phyloP scores from a whole-genome alignment of 208 protist genomes.

The Leishmania tropica region DNA sequence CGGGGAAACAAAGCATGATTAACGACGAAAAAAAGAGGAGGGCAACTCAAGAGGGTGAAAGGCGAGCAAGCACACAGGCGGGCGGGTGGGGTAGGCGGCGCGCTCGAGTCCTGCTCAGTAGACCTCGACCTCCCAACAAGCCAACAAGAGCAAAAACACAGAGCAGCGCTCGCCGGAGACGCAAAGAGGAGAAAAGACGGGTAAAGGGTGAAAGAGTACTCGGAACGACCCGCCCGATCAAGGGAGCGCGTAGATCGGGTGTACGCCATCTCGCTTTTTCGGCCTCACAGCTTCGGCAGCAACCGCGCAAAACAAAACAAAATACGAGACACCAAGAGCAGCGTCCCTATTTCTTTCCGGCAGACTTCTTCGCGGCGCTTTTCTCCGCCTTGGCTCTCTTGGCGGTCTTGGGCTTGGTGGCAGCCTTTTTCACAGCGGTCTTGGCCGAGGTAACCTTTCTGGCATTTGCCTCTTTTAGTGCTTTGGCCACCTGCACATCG shows the following conservation, averaged over 20 bases:
- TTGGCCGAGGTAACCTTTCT: conserved; percentile 33
- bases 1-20: neutral
- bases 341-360: neutral
- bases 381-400: conserved; percentile 1
- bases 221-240: neutral
- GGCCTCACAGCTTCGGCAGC: neutral
- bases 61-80: neutral
- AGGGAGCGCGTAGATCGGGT: neutral
- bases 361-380: neutral
- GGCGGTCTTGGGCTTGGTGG: conserved; percentile 21
- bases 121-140: neutral
- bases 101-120: neutral
- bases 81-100: neutral
- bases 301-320: neutral
- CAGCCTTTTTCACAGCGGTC: conserved; percentile 30
- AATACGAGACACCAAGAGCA: neutral
- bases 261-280: neutral
- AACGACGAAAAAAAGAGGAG: neutral
- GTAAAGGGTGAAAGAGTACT: neutral
- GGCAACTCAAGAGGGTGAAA: neutral
- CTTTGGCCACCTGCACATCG: conserved; percentile 54
- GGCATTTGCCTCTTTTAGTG: conserved; percentile 39
- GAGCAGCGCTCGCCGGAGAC: neutral
- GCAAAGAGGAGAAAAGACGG: neutral
- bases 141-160: neutral